These are phyloP conservation scores for Trichophyton simii DNA, from an alignment of 2,329 filamentous ascomycete genomes.

Conservation along the genomic window DNA sequence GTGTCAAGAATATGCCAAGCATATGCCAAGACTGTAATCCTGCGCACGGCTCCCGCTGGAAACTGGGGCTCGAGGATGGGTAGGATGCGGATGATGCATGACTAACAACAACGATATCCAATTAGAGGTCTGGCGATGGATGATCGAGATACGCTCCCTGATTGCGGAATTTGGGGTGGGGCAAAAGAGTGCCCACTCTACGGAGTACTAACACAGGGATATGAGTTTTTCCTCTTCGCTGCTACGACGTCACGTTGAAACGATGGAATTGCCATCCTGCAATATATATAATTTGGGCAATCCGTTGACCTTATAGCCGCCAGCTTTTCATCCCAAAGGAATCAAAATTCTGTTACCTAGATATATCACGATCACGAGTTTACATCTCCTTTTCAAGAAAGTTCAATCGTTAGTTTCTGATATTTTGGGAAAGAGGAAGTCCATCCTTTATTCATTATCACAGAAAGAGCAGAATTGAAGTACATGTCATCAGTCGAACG, in stretches of 20 bases:
- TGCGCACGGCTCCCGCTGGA: no score
- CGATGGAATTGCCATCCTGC: neutral
- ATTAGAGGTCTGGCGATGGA: neutral
- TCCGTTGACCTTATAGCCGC: neutral
- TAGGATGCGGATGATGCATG: neutral
- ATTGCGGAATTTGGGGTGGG: neutral
- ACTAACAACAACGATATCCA: neutral
- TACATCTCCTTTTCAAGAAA: neutral
- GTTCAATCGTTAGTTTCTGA: neutral
- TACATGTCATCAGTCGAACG: constrained; percentile 8
- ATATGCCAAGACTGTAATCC: no score
- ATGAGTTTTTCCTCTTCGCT: neutral
- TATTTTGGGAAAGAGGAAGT: neutral
- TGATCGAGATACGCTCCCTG: neutral
- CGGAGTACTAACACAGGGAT: neutral
- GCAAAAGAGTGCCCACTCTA: neutral
- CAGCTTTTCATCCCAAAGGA: neutral
- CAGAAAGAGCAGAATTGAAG: neutral
- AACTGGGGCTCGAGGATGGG: no score
- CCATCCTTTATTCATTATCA: neutral
- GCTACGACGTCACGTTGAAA: neutral
- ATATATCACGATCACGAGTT: neutral
- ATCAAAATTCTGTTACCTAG: neutral
- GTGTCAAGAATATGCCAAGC: neutral
- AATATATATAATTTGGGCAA: neutral